These are phyloP conservation scores for Candida loeiensis DNA, from an alignment of 805 yeast species.

Conservation along the genomic window DNA sequence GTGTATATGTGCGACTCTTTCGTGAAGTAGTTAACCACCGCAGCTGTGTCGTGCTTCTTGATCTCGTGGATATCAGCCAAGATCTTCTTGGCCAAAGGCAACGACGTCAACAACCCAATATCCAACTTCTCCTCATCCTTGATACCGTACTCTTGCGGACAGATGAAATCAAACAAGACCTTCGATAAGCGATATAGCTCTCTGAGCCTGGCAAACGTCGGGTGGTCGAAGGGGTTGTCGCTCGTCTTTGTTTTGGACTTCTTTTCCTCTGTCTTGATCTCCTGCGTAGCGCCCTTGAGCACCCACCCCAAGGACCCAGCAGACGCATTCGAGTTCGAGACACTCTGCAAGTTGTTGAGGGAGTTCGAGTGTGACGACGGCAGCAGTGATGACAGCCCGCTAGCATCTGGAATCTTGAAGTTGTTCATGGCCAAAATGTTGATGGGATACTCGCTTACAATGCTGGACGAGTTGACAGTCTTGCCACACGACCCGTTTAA, in stretches of 20 bases:
- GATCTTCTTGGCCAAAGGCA: conserved; percentile 89
- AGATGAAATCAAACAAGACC: conserved; percentile 91
- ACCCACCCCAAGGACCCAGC: conserved; percentile 79
- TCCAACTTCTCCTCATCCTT: conserved; percentile 93
- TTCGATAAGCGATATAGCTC: conserved; percentile 88
- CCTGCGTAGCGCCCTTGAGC: conserved; percentile 33
- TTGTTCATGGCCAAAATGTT: conserved; percentile 73
- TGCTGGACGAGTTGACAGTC: conserved; percentile 46
- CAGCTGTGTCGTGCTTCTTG: conserved; percentile 75
- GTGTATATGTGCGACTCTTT: conserved; percentile 97
- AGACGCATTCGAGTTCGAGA: conserved; percentile 27
- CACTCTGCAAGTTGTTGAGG: conserved; percentile 18
- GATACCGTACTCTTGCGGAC: conserved; percentile 98
- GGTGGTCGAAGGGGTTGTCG: conserved; percentile 63
- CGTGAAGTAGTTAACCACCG: conserved; percentile 86
- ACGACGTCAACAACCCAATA: conserved; percentile 88
- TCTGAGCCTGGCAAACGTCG: conserved; percentile 73
- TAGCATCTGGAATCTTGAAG: conserved; percentile 53
- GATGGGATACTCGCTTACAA: conserved; percentile 70
- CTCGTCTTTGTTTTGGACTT: conserved; percentile 12
- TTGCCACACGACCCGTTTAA: conserved; percentile 42
- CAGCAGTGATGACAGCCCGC: conserved; percentile 9
- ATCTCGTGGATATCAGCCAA: conserved; percentile 75
- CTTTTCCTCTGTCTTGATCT: conserved; percentile 12
- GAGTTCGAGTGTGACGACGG: conserved; percentile 19